phyloP scores from a whole-genome alignment of 352 stramenopile species.

The Globisporangium cylindrosporum region DNA sequence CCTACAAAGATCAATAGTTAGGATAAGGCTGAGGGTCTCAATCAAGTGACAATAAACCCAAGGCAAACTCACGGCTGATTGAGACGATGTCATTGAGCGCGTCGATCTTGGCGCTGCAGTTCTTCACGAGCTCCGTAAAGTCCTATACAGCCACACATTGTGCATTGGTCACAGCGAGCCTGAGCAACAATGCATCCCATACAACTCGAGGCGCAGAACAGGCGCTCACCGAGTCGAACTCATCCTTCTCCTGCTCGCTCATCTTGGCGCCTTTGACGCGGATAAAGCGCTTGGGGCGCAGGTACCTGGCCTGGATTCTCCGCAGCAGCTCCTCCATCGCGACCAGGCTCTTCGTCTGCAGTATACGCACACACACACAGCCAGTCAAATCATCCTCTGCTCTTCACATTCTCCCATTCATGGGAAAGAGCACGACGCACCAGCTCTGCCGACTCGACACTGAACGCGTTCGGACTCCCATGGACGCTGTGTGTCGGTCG shows the following conservation, averaged over 20 bases:
- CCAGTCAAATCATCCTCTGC: background rate
- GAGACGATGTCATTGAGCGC: slow-evolving; percentile 36
- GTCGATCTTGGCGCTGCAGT: slow-evolving; percentile 61
- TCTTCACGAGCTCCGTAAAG: slow-evolving; percentile 71
- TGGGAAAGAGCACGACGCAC: slow-evolving; percentile 3
- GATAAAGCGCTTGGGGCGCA: slow-evolving; percentile 56
- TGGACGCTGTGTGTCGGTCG: background rate
- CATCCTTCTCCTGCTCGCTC: slow-evolving; percentile 74
- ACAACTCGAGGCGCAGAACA: background rate
- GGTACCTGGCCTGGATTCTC: slow-evolving; percentile 49
- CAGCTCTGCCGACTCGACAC: slow-evolving; percentile 12
- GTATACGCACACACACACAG: background rate
- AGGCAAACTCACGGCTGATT: slow-evolving; percentile 17
- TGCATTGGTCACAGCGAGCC: no score
- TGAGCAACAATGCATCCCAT: background rate
- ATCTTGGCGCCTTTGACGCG: slow-evolving; percentile 58
- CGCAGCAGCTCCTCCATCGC: slow-evolving; percentile 57
- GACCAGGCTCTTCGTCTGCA: slow-evolving; percentile 41
- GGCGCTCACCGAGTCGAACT: slow-evolving; percentile 56
- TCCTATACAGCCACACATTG: slow-evolving; percentile 27
- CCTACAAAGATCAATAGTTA: slow-evolving; percentile 13
- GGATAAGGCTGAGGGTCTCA: background rate
- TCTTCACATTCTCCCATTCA: background rate
- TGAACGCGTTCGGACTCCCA: slow-evolving; percentile 5
- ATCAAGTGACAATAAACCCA: background rate